phyloP scores from a whole-genome alignment of 2,329 filamentous ascomycete genomes.

The Penicillium sp. region DNA sequence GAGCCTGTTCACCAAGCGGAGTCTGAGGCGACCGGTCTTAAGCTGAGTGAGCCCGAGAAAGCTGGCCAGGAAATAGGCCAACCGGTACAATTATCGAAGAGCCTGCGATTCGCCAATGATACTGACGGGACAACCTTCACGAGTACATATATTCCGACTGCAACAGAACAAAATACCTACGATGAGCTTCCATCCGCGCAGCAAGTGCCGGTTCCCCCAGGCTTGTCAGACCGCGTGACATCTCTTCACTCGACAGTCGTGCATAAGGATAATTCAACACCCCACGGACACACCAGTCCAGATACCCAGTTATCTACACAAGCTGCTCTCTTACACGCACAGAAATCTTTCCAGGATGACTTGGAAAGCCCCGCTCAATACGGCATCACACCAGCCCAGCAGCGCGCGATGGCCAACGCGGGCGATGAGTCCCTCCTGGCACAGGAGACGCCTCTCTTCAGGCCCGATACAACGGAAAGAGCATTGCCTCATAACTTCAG shows the following conservation, averaged over 20 bases:
- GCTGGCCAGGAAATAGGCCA: not conserved
- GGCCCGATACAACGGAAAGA: slow-evolving; percentile 18
- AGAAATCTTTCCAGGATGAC: slow-evolving; percentile 42
- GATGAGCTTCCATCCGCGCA: slow-evolving; percentile 42
- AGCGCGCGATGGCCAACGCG: slow-evolving; percentile 11
- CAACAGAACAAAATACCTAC: slow-evolving; percentile 22
- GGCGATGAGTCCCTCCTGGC: slow-evolving; percentile 16
- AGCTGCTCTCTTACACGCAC: slow-evolving; percentile 40
- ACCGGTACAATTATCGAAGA: slow-evolving; percentile 9
- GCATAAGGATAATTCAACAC: slow-evolving; percentile 24
- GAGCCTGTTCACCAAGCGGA: not conserved
- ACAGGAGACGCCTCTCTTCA: slow-evolving; percentile 34
- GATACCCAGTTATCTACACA: slow-evolving; percentile 43
- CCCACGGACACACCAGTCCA: slow-evolving; percentile 22
- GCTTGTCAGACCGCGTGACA: slow-evolving; percentile 31
- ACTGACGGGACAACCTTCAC: slow-evolving; percentile 8
- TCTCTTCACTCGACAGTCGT: slow-evolving; percentile 43
- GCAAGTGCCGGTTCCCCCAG: slow-evolving; percentile 28
- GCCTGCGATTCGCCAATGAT: slow-evolving; percentile 17
- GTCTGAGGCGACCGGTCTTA: not conserved
- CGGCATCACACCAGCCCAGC: slow-evolving; percentile 13
- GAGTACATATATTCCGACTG: slow-evolving; percentile 4
- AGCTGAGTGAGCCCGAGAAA: not conserved
- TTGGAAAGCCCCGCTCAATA: slow-evolving; percentile 30
- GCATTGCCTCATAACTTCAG: slow-evolving; percentile 1